phyloP scores from a whole-genome alignment of 2,329 filamentous ascomycete species.

The Fusarium ramigenum region DNA sequence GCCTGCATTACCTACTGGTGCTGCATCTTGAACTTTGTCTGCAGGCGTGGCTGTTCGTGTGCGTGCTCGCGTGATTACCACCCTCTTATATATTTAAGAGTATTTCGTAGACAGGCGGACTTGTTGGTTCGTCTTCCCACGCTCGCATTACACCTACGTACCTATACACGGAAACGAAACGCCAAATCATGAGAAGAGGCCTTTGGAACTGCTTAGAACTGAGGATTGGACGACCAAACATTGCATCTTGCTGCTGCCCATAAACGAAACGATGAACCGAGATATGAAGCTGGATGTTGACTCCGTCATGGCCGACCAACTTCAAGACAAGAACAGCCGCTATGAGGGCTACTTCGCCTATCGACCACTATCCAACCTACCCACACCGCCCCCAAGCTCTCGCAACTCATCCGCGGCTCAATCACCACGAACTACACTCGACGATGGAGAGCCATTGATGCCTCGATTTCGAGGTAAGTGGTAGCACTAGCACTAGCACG shows the following conservation, averaged over 20 bases:
- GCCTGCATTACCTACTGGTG: conserved; percentile 11
- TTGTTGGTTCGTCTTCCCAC: conserved; percentile 7
- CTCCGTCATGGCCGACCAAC: conserved; percentile 13
- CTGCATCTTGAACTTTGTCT: conserved; percentile 27
- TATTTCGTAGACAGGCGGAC: conserved; percentile 37
- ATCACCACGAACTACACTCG: conserved; percentile 54
- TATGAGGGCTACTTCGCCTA: conserved; percentile 69
- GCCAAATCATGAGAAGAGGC: conserved; percentile 39
- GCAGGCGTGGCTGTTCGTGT: conserved; percentile 34
- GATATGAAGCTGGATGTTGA: conserved; percentile 33
- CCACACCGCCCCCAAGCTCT: conserved; percentile 70
- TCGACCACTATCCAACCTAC: conserved; percentile 72
- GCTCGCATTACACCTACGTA: conserved; percentile 9
- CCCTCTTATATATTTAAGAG: conserved; percentile 22
- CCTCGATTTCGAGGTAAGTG: conserved; percentile 51
- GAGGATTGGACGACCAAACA: conserved; percentile 34
- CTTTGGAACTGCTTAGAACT: conserved; percentile 31
- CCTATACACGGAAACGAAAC: conserved; percentile 17
- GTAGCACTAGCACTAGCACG: neutral
- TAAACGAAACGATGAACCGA: conserved; percentile 35
- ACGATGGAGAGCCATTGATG: conserved; percentile 57
- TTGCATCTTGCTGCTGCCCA: conserved; percentile 9
- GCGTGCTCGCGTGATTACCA: conserved; percentile 42
- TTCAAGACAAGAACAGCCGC: conserved; percentile 26
- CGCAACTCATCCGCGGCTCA: conserved; percentile 54